Conservation (phyloP, 805 yeast species). For the Zygosaccharomyces kombuchaensis region DNA sequence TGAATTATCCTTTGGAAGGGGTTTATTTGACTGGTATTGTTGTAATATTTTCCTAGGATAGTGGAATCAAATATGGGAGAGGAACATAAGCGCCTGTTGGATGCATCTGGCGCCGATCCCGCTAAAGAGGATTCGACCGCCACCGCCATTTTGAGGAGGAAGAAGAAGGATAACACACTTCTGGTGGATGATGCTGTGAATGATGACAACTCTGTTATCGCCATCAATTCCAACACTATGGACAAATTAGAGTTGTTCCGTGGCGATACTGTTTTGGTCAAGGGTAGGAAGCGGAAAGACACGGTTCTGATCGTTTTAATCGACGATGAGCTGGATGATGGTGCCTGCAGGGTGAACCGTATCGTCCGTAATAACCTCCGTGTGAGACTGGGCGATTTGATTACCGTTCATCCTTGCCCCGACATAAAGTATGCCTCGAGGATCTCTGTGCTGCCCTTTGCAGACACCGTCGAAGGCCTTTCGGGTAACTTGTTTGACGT, state of each 20-base stretch:
- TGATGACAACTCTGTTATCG: conserved; percentile 95
- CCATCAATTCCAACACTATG: conserved; percentile 93
- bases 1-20: not conserved
- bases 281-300: conserved; percentile 97
- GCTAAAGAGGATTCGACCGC: conserved; percentile 72
- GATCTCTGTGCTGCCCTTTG: conserved; percentile 92
- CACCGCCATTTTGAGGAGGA: conserved; percentile 93
- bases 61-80: conserved; percentile 26
- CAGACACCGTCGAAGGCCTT: conserved; percentile 96
- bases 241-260: conserved; percentile 91
- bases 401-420: conserved; percentile 91
- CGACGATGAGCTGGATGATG: conserved; percentile 95
- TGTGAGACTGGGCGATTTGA: conserved; percentile 88
- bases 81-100: conserved; percentile 46
- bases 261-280: conserved; percentile 95
- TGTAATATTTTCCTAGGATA: not conserved
- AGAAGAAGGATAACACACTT: conserved; percentile 95
- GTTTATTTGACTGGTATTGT: not conserved
- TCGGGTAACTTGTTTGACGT: conserved; percentile 96
- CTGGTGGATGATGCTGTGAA: conserved; percentile 95
- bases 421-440: conserved; percentile 96
- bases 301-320: conserved; percentile 93
- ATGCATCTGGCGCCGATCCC: conserved; percentile 65
- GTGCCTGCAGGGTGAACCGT: conserved; percentile 89
- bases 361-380: conserved; percentile 94